Evolutionary conservation across 192 early-diverging fungal species (phyloP).

Genomic region (Entophlyctis luteolus): DNA sequence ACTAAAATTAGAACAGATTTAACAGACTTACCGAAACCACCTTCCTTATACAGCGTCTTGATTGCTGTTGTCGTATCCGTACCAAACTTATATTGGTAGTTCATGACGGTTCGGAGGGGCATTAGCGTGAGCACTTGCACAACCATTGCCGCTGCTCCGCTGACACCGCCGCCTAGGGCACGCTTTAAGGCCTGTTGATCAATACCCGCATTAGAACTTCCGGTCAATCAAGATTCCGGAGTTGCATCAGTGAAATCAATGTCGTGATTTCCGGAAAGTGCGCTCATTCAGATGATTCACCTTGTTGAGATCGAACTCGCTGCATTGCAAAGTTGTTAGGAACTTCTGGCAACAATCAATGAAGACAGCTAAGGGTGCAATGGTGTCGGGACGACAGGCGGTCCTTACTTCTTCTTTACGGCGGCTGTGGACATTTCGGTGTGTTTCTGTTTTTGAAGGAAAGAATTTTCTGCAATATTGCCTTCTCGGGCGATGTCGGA

Average conservation of each 20-base stretch:
- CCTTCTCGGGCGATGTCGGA: not conserved
- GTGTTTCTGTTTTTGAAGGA: too few relatives aligned
- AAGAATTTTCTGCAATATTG: too few relatives aligned
- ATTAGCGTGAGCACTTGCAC: slow-evolving; percentile 43
- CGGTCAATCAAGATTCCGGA: too few relatives aligned
- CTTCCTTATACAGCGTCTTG: slow-evolving; percentile 42
- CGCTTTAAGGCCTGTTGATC: slow-evolving; percentile 31
- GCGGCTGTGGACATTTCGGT: not conserved
- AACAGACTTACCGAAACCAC: slow-evolving; percentile 22
- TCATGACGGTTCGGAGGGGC: slow-evolving; percentile 39
- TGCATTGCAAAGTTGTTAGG: not conserved
- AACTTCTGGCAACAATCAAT: too few relatives aligned
- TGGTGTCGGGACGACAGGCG: too few relatives aligned
- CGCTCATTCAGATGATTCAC: too few relatives aligned
- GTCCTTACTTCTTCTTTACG: not conserved
- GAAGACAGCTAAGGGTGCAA: too few relatives aligned
- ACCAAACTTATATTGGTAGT: slow-evolving; percentile 42
- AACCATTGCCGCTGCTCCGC: slow-evolving; percentile 44
- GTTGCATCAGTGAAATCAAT: too few relatives aligned
- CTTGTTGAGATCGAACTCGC: slow-evolving; percentile 20
- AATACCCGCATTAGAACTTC: not conserved
- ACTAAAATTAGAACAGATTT: not conserved
- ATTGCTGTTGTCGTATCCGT: slow-evolving; percentile 23
- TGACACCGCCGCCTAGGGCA: slow-evolving; percentile 40
- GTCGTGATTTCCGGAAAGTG: too few relatives aligned